Percentiles rank a stretch among this genome's conserved stretches.
Evolutionary conservation across 2,329 filamentous ascomycete genomes (phyloP).

Genomic region (Aspergillus sp.): DNA sequence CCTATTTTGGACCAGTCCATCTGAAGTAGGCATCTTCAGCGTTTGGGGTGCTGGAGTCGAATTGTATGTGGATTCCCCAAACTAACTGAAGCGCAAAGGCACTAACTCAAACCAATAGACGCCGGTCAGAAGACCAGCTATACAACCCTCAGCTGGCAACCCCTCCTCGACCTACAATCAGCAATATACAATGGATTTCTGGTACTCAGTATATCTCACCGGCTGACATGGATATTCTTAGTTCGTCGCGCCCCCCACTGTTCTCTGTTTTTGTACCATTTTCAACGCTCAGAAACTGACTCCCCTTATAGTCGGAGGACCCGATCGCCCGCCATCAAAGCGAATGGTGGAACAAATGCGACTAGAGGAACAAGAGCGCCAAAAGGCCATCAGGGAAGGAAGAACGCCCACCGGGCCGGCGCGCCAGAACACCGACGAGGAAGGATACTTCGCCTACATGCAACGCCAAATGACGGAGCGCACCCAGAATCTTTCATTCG

Average conservation of each 20-base stretch:
- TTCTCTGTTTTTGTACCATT: not conserved
- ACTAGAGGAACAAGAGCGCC: conserved; percentile 65
- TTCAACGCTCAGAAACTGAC: not conserved
- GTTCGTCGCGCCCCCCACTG: conserved; percentile 35
- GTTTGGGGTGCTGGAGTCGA: conserved; percentile 75
- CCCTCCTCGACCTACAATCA: conserved; percentile 86
- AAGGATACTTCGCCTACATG: conserved; percentile 74
- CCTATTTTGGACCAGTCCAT: conserved; percentile 84
- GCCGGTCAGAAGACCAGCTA: conserved; percentile 66
- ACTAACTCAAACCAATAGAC: conserved; percentile 30
- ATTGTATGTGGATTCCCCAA: conserved; percentile 50
- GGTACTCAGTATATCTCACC: conserved; percentile 90
- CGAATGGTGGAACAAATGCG: conserved; percentile 79
- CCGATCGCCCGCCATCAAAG: conserved; percentile 83
- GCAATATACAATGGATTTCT: conserved; percentile 93
- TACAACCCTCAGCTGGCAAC: conserved; percentile 73
- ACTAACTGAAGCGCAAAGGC: not conserved
- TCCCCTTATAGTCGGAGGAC: conserved; percentile 66
- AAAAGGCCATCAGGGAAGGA: conserved; percentile 38
- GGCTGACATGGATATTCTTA: conserved; percentile 82
- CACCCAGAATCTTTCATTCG: conserved; percentile 80
- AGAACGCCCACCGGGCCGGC: conserved; percentile 26
- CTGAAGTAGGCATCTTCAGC: conserved; percentile 78
- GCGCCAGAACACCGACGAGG: conserved; percentile 51
- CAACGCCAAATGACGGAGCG: conserved; percentile 84